phyloP scores from a whole-genome alignment of 2,329 filamentous ascomycete species.

The Boeremia exigua region DNA sequence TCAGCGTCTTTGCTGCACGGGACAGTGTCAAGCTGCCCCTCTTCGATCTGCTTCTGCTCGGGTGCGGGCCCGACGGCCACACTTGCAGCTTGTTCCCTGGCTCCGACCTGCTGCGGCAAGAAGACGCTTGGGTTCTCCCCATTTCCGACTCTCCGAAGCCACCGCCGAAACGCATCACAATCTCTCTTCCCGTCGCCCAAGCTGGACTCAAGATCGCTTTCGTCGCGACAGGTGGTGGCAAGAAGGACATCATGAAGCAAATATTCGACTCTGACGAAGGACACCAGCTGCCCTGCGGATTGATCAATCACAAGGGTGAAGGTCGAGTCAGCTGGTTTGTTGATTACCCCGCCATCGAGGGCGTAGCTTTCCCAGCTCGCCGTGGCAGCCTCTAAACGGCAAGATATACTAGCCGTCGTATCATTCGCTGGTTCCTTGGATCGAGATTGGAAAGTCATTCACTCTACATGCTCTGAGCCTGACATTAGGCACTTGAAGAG shows the following conservation, averaged over 20 bases:
- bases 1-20: conserved; percentile 83
- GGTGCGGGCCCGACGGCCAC: conserved; percentile 94
- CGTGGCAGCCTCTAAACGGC: conserved; percentile 66
- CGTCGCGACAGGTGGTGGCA: conserved; percentile 85
- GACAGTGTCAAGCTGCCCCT: conserved; percentile 94
- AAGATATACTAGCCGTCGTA: not conserved
- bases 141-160: conserved; percentile 96
- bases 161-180: conserved; percentile 85
- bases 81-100: conserved; percentile 96
- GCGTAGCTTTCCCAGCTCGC: conserved; percentile 76
- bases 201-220: conserved; percentile 89
- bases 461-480: conserved; percentile 14
- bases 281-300: conserved; percentile 76
- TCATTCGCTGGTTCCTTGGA: conserved; percentile 2
- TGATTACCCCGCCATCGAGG: conserved; percentile 83
- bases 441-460: conserved; percentile 12
- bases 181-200: conserved; percentile 88
- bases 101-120: conserved; percentile 84
- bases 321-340: conserved; percentile 97
- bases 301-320: conserved; percentile 83
- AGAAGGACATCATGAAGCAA: conserved; percentile 89
- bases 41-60: conserved; percentile 92
- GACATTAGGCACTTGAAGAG: conserved; percentile 8
- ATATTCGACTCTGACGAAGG: conserved; percentile 85
- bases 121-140: conserved; percentile 87